Evolutionary conservation across 352 stramenopile species (phyloP).

Genomic region (Salisapilia sapeloensis): DNA sequence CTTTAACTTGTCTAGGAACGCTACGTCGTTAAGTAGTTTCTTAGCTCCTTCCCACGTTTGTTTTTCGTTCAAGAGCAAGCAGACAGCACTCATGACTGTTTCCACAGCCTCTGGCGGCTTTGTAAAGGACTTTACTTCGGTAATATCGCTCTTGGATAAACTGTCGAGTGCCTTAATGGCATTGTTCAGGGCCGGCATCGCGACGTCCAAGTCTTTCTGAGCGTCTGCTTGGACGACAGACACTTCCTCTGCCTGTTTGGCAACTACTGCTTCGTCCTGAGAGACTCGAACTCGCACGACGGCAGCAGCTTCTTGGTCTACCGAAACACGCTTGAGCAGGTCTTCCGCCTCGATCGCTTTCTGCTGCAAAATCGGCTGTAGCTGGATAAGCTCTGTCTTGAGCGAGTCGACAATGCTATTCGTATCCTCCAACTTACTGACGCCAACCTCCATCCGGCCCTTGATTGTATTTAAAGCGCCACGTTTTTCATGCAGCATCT

Average conservation of each 20-base stretch:
- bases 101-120: conserved; percentile 86
- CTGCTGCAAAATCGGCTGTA: conserved; percentile 84
- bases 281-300: conserved; percentile 76
- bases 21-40: conserved; percentile 76
- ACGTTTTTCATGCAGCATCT: conserved; percentile 83
- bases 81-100: conserved; percentile 91
- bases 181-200: conserved; percentile 82
- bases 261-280: conserved; percentile 83
- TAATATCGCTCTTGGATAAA: conserved; percentile 89
- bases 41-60: conserved; percentile 87
- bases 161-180: conserved; percentile 80
- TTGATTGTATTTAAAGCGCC: conserved; percentile 68
- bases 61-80: conserved; percentile 85
- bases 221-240: conserved; percentile 82
- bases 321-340: conserved; percentile 83
- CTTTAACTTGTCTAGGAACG: conserved; percentile 84
- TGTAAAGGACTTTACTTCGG: conserved; percentile 87
- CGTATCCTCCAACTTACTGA: conserved; percentile 90
- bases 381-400: conserved; percentile 79
- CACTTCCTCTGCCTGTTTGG: conserved; percentile 85
- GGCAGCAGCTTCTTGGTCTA: conserved; percentile 85
- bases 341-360: conserved; percentile 85
- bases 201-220: conserved; percentile 86
- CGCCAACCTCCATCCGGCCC: conserved; percentile 81
- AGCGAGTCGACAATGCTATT: conserved; percentile 88